Percentiles rank a stretch among this genome's conserved stretches.
phyloP scores from a whole-genome alignment of 1,284 basidiomycete genomes.

The Leucoagaricus sp. region DNA sequence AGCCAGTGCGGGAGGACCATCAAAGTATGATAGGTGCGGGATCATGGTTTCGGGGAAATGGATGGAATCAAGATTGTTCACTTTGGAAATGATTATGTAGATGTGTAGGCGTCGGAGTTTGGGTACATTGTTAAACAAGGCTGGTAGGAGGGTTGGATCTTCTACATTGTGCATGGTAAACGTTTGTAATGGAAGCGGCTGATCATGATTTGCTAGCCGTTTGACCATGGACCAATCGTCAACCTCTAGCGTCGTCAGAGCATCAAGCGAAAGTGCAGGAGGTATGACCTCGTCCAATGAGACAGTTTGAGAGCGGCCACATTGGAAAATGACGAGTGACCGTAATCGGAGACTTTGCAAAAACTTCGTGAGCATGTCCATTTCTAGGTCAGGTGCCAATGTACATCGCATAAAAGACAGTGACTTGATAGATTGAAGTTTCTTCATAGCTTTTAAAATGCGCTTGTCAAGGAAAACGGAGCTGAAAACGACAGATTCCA shows the following conservation, averaged over 20 bases:
- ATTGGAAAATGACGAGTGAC: neutral
- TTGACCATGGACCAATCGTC: slow-evolving; percentile 10
- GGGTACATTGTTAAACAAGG: neutral
- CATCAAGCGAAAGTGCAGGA: neutral
- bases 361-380: neutral
- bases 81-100: neutral
- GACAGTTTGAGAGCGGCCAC: neutral
- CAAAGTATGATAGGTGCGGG: slow-evolving; percentile 1
- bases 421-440: slow-evolving; percentile 12
- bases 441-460: slow-evolving; percentile 15
- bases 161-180: slow-evolving; percentile 3
- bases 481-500: slow-evolving; percentile 16
- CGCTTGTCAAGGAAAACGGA: slow-evolving; percentile 15
- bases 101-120: slow-evolving; percentile 4
- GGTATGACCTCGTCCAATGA: neutral
- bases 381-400: neutral
- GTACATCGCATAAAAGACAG: slow-evolving; percentile 11
- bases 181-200: neutral
- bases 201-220: neutral
- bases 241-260: slow-evolving; percentile 1
- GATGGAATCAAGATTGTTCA: neutral
- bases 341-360: neutral
- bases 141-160: neutral
- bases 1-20: slow-evolving; percentile 5
- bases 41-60: neutral